phyloP scores from a whole-genome alignment of 805 yeast species.

The Candida germanica region DNA sequence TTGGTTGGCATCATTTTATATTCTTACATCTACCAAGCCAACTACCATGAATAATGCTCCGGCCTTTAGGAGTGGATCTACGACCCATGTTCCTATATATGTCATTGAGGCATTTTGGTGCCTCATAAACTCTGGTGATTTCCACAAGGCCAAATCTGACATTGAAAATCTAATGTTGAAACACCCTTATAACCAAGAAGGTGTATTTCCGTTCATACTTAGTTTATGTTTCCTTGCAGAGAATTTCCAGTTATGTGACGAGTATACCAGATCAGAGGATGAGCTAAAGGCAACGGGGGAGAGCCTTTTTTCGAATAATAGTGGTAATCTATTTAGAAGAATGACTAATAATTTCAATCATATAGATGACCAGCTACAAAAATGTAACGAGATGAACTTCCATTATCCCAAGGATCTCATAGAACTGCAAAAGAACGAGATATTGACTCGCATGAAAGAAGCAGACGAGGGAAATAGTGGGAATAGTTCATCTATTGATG shows the following conservation, averaged over 20 bases:
- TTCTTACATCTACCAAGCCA: constrained; percentile 12
- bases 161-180: constrained; percentile 36
- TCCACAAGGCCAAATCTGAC: constrained; percentile 28
- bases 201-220: constrained; percentile 35
- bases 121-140: constrained; percentile 33
- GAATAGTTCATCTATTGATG: neutral
- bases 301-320: constrained; percentile 2
- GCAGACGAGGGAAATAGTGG: constrained; percentile 1
- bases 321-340: constrained; percentile 7
- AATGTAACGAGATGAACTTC: constrained; percentile 24
- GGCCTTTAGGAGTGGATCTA: constrained; percentile 39
- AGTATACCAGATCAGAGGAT: constrained; percentile 5
- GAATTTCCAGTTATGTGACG: constrained; percentile 17
- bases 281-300: constrained; percentile 5
- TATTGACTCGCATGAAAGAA: constrained; percentile 7
- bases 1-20: constrained; percentile 33
- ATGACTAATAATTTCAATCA: constrained; percentile 11
- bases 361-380: constrained; percentile 15
- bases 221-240: constrained; percentile 29
- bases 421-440: constrained; percentile 10
- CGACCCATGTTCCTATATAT: constrained; percentile 40
- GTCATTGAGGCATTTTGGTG: constrained; percentile 42
- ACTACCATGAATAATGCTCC: constrained; percentile 25
- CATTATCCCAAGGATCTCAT: constrained; percentile 22
- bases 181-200: constrained; percentile 44